A percentile compares a stretch with the other conserved stretches of the same genome.
phyloP scores from a whole-genome alignment of 331 rosid genomes.

The Acacia pycnantha region DNA sequence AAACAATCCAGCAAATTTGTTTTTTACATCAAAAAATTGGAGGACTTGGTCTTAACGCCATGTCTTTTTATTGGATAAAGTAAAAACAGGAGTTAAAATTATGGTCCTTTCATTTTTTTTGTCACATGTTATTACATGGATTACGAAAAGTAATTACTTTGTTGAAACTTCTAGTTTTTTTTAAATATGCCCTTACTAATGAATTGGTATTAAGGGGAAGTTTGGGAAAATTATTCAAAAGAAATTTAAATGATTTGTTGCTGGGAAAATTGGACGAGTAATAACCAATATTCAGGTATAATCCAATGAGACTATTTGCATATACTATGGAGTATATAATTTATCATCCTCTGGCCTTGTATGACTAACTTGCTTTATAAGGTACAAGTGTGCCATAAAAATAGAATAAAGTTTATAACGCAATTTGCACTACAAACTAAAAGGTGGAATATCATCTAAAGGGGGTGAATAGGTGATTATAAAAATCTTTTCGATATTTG shows the following conservation, averaged over 20 bases:
- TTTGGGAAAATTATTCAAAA: not conserved
- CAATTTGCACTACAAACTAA: no score
- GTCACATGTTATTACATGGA: not conserved
- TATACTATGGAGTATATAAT: no score
- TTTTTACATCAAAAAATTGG: no score
- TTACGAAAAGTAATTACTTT: not conserved
- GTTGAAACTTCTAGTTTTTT: not conserved
- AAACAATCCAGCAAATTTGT: no score
- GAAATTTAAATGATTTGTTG: no score
- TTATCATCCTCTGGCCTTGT: not conserved
- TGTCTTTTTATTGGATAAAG: not conserved
- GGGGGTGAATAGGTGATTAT: no score
- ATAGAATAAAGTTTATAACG: no score
- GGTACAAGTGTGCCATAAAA: not conserved
- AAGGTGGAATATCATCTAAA: no score
- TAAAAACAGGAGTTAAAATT: not conserved
- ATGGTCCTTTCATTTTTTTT: not conserved
- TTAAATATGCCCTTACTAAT: not conserved
- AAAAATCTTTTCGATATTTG: no score
- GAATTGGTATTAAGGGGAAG: no score
- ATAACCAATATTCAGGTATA: not conserved
- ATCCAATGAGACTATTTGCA: not conserved
- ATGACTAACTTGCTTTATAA: not conserved
- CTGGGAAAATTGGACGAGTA: not conserved
- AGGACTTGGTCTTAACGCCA: no score